Evolutionary conservation across 225 moss, liverwort and hornwort species (phyloP), one percentile per base, ranked within the genome.

Genomic region (Neckera pumila): DNA sequence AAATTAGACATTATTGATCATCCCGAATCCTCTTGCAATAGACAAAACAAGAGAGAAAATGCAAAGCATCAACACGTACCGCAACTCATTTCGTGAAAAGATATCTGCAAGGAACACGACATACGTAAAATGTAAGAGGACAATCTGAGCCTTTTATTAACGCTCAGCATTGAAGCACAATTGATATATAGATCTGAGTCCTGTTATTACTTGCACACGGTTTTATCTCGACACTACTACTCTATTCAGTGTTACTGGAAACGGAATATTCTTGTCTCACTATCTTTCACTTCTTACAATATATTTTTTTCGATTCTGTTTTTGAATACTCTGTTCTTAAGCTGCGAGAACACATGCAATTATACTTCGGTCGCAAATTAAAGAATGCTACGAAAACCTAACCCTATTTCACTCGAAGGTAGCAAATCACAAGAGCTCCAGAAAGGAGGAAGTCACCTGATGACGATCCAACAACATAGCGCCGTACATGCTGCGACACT

Each of bases 401-500:
- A 83, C 69, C 79, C 79, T 76, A 73, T 67, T 75, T 47, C 53
- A 28, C 36, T 64, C 53, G 38, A 58, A 27, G 38, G 40, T 16
- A 58, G 25, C 36, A 60, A 85, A 43, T 45, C 40, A 80, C 78
- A 86, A 67, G 75, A 87, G 87, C 51, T 87, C 88, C 25, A 71
- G 79, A 89, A 89, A 43, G 60, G 67, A 78, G 40, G 81, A n/a
- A 61, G 18, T 69, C 84, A 91, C 91, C 90, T 87, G 87, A 80
- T 61, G 83, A 76, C n/a, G 80, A 79, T 87, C 74, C 91, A 89
- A 85, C 77, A 86, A 91, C 79, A 84, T 59, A 88, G 47, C 84
- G 40, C 57, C 79, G 86, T 51, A 91, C 17, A 34, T 89, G 88
- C 61, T 67, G 86, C 36, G 79, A 69, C 81, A 83, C 74, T 82